Evolutionary conservation across 2,329 filamentous ascomycete genomes (phyloP).

Genomic region (Ophiostoma montium): DNA sequence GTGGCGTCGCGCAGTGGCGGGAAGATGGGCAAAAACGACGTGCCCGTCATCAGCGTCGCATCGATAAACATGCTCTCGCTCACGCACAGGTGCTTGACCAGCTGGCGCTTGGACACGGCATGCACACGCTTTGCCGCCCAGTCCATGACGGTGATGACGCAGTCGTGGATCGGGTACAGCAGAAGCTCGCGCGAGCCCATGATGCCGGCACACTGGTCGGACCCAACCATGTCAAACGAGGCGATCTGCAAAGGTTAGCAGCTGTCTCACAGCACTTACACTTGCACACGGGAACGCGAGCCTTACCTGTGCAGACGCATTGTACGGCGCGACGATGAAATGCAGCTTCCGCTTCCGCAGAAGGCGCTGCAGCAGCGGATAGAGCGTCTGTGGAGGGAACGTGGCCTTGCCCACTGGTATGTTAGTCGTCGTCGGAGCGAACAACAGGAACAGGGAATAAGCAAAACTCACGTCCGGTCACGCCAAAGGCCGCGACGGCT

Average conservation of each 20-base stretch:
- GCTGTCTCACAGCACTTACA: no score
- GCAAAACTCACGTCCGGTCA: slow-evolving; percentile 30
- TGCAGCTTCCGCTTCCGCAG: slow-evolving; percentile 54
- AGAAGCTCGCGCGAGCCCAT: slow-evolving; percentile 77
- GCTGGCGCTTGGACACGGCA: slow-evolving; percentile 49
- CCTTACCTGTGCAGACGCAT: slow-evolving; percentile 66
- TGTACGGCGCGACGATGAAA: slow-evolving; percentile 76
- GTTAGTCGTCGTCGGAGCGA: slow-evolving; percentile 5
- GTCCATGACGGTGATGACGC: slow-evolving; percentile 53
- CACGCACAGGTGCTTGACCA: slow-evolving; percentile 54
- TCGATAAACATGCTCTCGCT: slow-evolving; percentile 66
- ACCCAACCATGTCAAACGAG: slow-evolving; percentile 56
- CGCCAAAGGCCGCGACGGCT: slow-evolving; percentile 78
- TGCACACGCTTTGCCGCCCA: slow-evolving; percentile 53
- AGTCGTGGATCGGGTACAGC: slow-evolving; percentile 68
- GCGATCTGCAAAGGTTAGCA: slow-evolving; percentile 48
- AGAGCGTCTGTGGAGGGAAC: slow-evolving; percentile 56
- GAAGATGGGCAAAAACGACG: slow-evolving; percentile 63
- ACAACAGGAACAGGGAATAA: background rate
- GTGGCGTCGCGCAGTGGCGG: slow-evolving; percentile 55
- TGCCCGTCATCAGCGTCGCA: slow-evolving; percentile 69
- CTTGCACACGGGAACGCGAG: background rate
- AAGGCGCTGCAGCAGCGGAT: slow-evolving; percentile 61
- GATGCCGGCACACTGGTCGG: slow-evolving; percentile 57
- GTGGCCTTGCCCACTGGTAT: slow-evolving; percentile 40